Evolutionary conservation across 225 moss, liverwort and hornwort genomes (phyloP).

Genomic region (Polytrichum formosum): DNA sequence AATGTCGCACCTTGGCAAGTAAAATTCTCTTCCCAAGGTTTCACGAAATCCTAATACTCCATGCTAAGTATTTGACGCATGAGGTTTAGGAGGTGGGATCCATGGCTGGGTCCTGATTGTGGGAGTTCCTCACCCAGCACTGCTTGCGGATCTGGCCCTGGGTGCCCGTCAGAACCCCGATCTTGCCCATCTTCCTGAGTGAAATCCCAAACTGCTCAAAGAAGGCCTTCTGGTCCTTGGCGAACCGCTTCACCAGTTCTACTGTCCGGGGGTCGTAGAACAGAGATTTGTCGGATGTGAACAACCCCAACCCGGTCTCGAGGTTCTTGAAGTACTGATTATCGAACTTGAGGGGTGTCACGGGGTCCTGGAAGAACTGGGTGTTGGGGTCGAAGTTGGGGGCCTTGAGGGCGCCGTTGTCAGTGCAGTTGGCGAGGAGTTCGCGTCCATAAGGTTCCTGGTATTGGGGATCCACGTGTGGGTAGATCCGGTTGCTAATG

Average conservation of each 20-base stretch:
- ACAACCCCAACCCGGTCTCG: constrained; percentile 7
- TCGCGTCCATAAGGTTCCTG: constrained; percentile 5
- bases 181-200: constrained; percentile 29
- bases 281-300: constrained; percentile 14
- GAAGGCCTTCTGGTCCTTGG: constrained; percentile 16
- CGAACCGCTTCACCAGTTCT: constrained; percentile 9
- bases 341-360: constrained; percentile 8
- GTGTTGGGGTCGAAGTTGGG: background rate
- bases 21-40: too few species aligned
- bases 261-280: constrained; percentile 5
- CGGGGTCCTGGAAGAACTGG: constrained; percentile 12
- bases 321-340: constrained; percentile 15
- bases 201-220: constrained; percentile 26
- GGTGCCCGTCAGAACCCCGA: constrained; percentile 25
- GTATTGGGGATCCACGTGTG: background rate
- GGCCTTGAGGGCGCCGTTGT: constrained; percentile 3
- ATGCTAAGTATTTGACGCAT: too few species aligned
- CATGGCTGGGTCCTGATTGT: constrained; percentile 25
- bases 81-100: constrained; percentile 8
- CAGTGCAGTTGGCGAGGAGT: constrained; percentile 15
- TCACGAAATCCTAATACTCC: too few species aligned
- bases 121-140: constrained; percentile 28
- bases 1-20: too few species aligned
- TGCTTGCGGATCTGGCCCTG: constrained; percentile 32
- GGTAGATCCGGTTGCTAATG: constrained; percentile 12